Evolutionary conservation across 306 rosid species (phyloP), one percentile per base, ranked within the genome.

Genomic region (Hippophae rhamnoides): DNA sequence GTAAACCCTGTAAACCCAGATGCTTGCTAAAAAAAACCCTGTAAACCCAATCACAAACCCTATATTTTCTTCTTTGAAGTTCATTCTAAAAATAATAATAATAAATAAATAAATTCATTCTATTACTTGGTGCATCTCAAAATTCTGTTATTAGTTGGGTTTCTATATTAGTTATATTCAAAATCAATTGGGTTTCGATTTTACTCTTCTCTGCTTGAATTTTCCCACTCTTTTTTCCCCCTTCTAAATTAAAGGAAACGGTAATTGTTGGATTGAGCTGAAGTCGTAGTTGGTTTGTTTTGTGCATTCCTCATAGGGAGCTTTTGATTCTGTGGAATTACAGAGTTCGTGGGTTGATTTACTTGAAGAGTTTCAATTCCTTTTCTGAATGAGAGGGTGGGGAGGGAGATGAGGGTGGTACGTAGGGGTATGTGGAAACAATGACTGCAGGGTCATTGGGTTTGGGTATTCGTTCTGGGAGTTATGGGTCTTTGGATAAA

Each of bases 401-500:
- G 69, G 71, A 65, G 66, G 71, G 84, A 72, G 72, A 78, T 86
- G 87, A 83, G 81, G 76, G 66, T 74, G 26, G 76, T 38, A 26
- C 57, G 67, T 65, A 75, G 65, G 61, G 65, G 70, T 70, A 72
- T 59, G 68, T 78, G 67, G 77, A 70, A 54, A 86, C 83, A 81
- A 89, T 89, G 97, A 82, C 71, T 74, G 83, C 82, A 65, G 94
- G 88, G 74, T 82, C 88, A 73, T 81, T 86, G 89, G 38, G 38
- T 27, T 27, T 27, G 38, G 95, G 95, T 27, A 80, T 89, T 80
- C 95, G 97, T 57, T 74, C 89, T 0, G 87, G 76, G 62, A 89
- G 97, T 73, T 79, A 79, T 55, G 97, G 97, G 59, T 81, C 93
- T 63, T 77, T 86, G 71, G 97, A 89, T 67, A 89, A 86, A 61